Evolutionary conservation across 2,329 filamentous ascomycete genomes (phyloP).

Genomic region (Phyllosticta capitalensis): DNA sequence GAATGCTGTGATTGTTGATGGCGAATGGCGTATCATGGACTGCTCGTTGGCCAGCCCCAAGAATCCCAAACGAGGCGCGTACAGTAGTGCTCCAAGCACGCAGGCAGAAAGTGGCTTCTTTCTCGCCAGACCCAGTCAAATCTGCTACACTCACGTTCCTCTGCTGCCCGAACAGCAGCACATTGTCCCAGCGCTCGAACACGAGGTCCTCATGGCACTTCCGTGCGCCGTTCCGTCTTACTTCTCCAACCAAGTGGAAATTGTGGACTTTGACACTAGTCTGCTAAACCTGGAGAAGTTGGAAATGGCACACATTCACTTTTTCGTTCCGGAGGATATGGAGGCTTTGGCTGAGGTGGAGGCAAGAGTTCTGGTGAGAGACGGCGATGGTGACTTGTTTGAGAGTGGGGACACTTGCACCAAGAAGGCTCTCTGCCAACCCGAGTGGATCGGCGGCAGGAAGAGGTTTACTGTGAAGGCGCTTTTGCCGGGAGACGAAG

Average conservation of each 20-base stretch:
- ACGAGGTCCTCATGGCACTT: slow-evolving; percentile 76
- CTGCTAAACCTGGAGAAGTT: slow-evolving; percentile 77
- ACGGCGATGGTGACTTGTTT: slow-evolving; percentile 84
- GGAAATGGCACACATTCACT: slow-evolving; percentile 83
- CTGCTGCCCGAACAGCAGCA: slow-evolving; percentile 84
- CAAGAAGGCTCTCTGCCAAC: slow-evolving; percentile 82
- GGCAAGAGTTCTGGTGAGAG: slow-evolving; percentile 66
- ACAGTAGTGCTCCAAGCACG: slow-evolving; percentile 61
- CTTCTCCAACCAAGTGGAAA: slow-evolving; percentile 70
- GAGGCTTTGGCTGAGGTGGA: slow-evolving; percentile 92
- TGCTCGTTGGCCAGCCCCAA: slow-evolving; percentile 86
- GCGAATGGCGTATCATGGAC: slow-evolving; percentile 94
- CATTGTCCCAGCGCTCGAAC: slow-evolving; percentile 76
- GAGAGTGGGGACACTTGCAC: slow-evolving; percentile 80
- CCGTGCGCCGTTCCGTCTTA: slow-evolving; percentile 80
- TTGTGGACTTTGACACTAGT: slow-evolving; percentile 87
- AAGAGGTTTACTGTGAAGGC: slow-evolving; percentile 95
- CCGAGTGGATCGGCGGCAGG: slow-evolving; percentile 77
- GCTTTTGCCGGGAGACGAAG: slow-evolving; percentile 82
- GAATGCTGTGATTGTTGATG: slow-evolving; percentile 89
- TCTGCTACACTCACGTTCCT: slow-evolving; percentile 93
- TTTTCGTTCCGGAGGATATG: slow-evolving; percentile 79
- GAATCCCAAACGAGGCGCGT: slow-evolving; percentile 67
- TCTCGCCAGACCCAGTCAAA: slow-evolving; percentile 74
- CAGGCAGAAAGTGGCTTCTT: slow-evolving; percentile 88